Evolutionary conservation across 2,329 filamentous ascomycete species (phyloP).

Genomic region (Tolypocladium amazonense): DNA sequence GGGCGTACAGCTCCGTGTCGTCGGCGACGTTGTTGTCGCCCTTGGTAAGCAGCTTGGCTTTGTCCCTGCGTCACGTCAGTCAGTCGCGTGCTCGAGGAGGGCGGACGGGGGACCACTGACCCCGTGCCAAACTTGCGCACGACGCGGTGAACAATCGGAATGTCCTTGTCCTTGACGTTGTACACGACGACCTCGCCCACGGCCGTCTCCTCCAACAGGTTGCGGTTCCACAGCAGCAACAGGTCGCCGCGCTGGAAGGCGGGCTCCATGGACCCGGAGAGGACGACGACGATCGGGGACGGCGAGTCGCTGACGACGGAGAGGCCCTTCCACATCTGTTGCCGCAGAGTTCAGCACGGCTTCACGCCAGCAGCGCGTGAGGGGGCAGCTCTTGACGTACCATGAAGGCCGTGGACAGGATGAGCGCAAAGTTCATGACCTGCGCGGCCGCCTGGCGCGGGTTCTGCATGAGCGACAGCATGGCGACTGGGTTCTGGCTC

Average conservation of each 20-base stretch:
- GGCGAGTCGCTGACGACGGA: conserved; percentile 67
- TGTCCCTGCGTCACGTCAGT: conserved; percentile 25
- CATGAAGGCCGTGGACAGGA: conserved; percentile 89
- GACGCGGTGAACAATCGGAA: conserved; percentile 92
- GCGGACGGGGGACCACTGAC: conserved; percentile 22
- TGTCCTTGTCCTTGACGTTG: conserved; percentile 87
- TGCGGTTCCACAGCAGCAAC: conserved; percentile 67
- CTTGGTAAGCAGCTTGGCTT: conserved; percentile 79
- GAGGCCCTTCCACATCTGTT: conserved; percentile 75
- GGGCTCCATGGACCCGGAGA: conserved; percentile 76
- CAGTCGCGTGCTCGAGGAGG: background rate
- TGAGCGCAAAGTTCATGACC: conserved; percentile 81
- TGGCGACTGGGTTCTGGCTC: conserved; percentile 21
- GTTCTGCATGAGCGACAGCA: conserved; percentile 62
- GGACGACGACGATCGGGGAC: conserved; percentile 72
- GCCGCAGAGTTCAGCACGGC: conserved; percentile 7
- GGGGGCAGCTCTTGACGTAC: conserved; percentile 24
- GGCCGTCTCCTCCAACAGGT: conserved; percentile 42
- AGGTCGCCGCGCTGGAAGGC: conserved; percentile 72
- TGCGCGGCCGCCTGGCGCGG: conserved; percentile 73
- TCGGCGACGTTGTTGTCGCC: conserved; percentile 94
- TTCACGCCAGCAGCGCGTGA: background rate
- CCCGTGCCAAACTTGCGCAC: conserved; percentile 61
- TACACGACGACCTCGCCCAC: conserved; percentile 52
- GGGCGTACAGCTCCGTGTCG: conserved; percentile 79